Evolutionary conservation across 306 rosid genomes (phyloP), one percentile per base, ranked within the genome.

Genomic region (Rubus idaeus): DNA sequence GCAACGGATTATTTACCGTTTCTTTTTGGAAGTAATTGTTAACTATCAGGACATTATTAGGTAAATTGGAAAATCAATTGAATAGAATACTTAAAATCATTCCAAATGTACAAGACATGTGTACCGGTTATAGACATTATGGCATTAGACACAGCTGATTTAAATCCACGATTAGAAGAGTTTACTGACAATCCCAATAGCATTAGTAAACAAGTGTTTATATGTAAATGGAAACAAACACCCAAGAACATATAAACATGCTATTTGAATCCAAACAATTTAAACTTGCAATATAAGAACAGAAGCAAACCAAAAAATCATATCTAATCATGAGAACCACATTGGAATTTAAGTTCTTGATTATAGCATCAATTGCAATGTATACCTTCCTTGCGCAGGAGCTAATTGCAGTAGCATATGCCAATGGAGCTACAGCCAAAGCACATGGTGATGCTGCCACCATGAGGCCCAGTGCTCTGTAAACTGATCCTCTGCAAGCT

Each of bases 361-460:
- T 49, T 17, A 69, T n/a, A 39, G 45, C 21, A 45, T 73, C 16
- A 42, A 68, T 14, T 7, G 42, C 26, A 61, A 77, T 35, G 11
- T 17, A 61, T 90, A 95, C 99, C 99, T 92, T 90, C 77, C 73
- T 92, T 41, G 97, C 99, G 51, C 97, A 92, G 68, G 99, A 87
- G 75, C 99, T 92, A 78, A 95, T 91, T 77, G 99, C 99, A 84
- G 85, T 92, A 75, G 99, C 99, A 78, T 95, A 91, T 64, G 92
- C 97, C 89, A 95, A 82, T 50, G 99, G 99, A 79, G 99, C 97
- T 75, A 89, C 99, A 65, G 99, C 99, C 87, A 95, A 86, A 73
- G 98, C 98, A 87, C 98, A 95, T 37, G 99, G 99, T 72, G 97
- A 95, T 52, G 98, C 99, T 72, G 98, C 99, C 77, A 95, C 96